Evolutionary conservation across 106 monocot species (phyloP), one percentile per base, ranked within the genome.

Genomic region (Dendrobium chrysotoxum): DNA sequence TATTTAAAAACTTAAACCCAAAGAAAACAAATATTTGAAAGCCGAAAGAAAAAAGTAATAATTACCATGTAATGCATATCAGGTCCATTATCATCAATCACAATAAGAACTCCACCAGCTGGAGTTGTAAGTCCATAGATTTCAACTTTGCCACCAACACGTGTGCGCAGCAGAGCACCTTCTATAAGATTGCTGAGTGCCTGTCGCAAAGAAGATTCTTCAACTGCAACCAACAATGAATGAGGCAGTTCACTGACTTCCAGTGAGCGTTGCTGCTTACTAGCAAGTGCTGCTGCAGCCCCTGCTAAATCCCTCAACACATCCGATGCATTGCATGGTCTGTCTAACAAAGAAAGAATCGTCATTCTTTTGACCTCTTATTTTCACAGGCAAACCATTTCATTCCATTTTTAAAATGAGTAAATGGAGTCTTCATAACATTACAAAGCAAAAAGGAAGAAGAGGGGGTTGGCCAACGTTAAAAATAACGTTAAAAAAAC

Each of bases 61-160:
- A 7, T 45, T 91, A 97, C 97, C 94, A 97, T 94, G 89, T 91
- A 97, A 81, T 89, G 92, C 92, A 94, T 92, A 82, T 98, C 97
- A 28, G 94, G 97, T 1, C 92, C 94, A 85, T 98, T 85, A 77
- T 98, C 97, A 80, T 98, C 92, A 61, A 98, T 89, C 28, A 94
- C 65, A 41, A 98, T 79, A 35, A 97, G 89, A 64, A 80, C 85
- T 13, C 94, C 97, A 68, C 92, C 95, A 78, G 90, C 90, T 20
- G 92, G 97, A 81, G 92, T 94, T 64, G 80, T 78, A 41, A 86
- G 81, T 18, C 90, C 90, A 79, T 82, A 84, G 72, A 98, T 88
- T 77, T 91, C 83, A 77, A 97, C 90, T 83, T 50, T 86, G 17
- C 92, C 97, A 35, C 86, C 94, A 79, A 85, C 65, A 28, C 85